Evolutionary conservation across 2,329 filamentous ascomycete species (phyloP).

Genomic region (Elsinoe perseae): DNA sequence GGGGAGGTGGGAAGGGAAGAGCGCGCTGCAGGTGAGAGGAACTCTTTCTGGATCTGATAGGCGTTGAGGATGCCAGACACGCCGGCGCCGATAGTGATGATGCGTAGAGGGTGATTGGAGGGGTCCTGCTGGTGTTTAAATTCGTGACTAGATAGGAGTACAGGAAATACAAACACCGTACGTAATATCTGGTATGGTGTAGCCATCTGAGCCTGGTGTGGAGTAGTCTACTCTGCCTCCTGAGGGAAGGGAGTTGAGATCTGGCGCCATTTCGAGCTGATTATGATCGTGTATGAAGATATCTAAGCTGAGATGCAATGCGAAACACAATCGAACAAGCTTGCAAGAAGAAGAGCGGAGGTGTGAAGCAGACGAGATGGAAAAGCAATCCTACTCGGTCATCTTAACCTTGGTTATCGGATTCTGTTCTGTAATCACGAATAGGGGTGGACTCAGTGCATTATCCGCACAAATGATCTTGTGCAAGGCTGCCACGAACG

Average conservation of each 20-base stretch:
- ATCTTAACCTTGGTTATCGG: background rate
- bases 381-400: slow-evolving; percentile 21
- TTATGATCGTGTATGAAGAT: slow-evolving; percentile 14
- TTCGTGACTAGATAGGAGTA: no score
- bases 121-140: slow-evolving; percentile 26
- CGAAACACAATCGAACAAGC: no score
- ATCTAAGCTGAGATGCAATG: background rate
- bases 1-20: background rate
- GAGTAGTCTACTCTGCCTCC: slow-evolving; percentile 37
- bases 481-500: background rate
- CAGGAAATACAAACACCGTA: slow-evolving; percentile 21
- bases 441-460: background rate
- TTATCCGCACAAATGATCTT: background rate
- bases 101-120: slow-evolving; percentile 37
- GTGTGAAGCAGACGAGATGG: slow-evolving; percentile 43
- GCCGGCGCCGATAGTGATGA: slow-evolving; percentile 43
- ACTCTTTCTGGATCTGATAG: slow-evolving; percentile 41
- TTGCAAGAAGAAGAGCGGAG: no score
- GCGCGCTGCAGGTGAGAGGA: slow-evolving; percentile 17
- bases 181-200: slow-evolving; percentile 34
- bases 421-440: background rate
- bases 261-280: slow-evolving; percentile 32
- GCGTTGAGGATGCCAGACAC: slow-evolving; percentile 42
- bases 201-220: slow-evolving; percentile 36
- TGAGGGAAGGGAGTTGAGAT: slow-evolving; percentile 32